A percentile compares a stretch with the other conserved stretches of the same genome.
phyloP scores from a whole-genome alignment of 129 eudicot species.

The Artemisia tridentata region DNA sequence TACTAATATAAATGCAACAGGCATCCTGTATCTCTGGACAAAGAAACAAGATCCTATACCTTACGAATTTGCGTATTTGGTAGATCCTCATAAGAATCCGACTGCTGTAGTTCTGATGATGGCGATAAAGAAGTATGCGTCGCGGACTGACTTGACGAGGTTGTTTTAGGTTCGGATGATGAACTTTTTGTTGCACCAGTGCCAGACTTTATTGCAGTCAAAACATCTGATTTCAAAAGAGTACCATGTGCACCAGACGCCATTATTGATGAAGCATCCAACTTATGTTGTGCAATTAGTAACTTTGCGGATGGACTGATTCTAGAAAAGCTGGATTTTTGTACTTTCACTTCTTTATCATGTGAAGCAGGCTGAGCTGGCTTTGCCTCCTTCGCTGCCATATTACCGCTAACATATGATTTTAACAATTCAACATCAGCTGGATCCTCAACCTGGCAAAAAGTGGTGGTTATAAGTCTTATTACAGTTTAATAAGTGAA shows the following conservation, averaged over 20 bases:
- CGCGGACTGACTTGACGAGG: slow-evolving; percentile 43
- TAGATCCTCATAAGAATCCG: slow-evolving; percentile 63
- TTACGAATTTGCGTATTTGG: slow-evolving; percentile 94
- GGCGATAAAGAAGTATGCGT: slow-evolving; percentile 40
- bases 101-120: slow-evolving; percentile 44
- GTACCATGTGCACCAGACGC: slow-evolving; percentile 98
- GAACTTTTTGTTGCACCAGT: slow-evolving; percentile 48
- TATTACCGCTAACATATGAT: slow-evolving; percentile 43
- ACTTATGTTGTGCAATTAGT: slow-evolving; percentile 64
- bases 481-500: neutral
- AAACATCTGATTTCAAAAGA: slow-evolving; percentile 85
- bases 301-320: slow-evolving; percentile 97
- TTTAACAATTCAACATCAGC: slow-evolving; percentile 73
- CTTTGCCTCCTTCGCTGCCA: slow-evolving; percentile 51
- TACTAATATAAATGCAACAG: neutral
- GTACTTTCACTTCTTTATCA: slow-evolving; percentile 32
- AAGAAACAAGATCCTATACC: slow-evolving; percentile 40
- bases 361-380: slow-evolving; percentile 37
- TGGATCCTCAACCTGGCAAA: slow-evolving; percentile 81
- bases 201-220: slow-evolving; percentile 79
- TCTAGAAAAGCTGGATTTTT: slow-evolving; percentile 50
- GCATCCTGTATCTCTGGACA: neutral
- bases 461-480: slow-evolving; percentile 3
- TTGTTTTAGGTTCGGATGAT: slow-evolving; percentile 38
- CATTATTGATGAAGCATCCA: slow-evolving; percentile 69